Evolutionary conservation across 768 basidiomycete genomes (phyloP).

Genomic region (Rhodotorula toruloides): DNA sequence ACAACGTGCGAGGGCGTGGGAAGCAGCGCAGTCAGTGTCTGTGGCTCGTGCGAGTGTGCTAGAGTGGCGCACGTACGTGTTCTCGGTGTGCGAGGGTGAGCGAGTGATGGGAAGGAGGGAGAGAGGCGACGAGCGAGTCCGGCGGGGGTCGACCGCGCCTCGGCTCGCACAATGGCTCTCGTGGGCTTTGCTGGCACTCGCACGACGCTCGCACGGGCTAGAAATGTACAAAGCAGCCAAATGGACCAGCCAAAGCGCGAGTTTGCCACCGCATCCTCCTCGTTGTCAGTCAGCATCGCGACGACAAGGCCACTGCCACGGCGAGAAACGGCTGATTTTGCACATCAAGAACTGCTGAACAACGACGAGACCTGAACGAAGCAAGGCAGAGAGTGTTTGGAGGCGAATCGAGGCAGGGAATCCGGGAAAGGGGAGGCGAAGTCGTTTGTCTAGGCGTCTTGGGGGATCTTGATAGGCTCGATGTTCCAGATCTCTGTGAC

Average conservation of each 20-base stretch:
- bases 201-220: no score
- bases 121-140: not conserved
- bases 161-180: not conserved
- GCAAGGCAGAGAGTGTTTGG: not conserved
- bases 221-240: no score
- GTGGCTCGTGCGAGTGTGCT: not conserved
- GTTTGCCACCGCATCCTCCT: no score
- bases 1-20: not conserved
- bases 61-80: not conserved
- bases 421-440: no score
- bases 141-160: not conserved
- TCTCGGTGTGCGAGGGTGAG: not conserved
- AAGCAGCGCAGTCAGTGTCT: not conserved
- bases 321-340: no score
- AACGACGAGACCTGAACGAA: no score
- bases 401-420: no score
- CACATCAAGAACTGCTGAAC: no score
- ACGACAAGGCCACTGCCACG: no score
- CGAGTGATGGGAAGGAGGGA: not conserved
- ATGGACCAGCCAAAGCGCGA: no score
- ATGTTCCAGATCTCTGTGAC: constrained; percentile 38
- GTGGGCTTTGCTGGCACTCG: no score
- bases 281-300: no score
- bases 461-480: constrained; percentile 32
- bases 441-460: not conserved